Evolutionary conservation across 2,329 filamentous ascomycete species (phyloP), one percentile per base, ranked within the genome.

Genomic region (Pleomassaria siparia): DNA sequence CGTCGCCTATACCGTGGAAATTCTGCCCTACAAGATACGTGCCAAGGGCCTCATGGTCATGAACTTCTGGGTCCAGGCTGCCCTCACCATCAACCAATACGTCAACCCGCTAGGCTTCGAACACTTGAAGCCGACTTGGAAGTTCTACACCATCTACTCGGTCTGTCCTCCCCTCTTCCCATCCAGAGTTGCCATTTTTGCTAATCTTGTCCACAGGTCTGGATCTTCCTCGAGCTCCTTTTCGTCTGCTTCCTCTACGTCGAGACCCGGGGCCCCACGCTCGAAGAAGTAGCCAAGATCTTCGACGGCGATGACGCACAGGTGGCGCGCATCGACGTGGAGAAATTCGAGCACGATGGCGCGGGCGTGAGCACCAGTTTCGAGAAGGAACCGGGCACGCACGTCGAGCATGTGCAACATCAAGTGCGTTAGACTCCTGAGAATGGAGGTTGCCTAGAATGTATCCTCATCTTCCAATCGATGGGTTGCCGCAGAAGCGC

Each of bases 201-300:
- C 57, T 63, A 39, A 62, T 25, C 21, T 12, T 9, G 16, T 13
- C 13, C 5, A 15, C 25, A 69, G 56, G 66, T 82, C 46, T 86
- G 83, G 83, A 80, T 85, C 62, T 72, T 78, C 39, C 66, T 78
- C 60, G 81, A 86, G 67, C 71, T 85, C 37, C 51, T 80, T 39
- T 84, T 86, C 56, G 82, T 86, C 28, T 85, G 78, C 69, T 83
- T 83, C 73, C 79, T 86, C 66, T 86, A 84, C 64, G 78, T 86
- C 46, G 86, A 89, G 73, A 89, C 86, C 15, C 83, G 82, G 60
- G 85, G 85, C 3, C 83, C 84, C 0, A 88, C 85, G 2, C 81
- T 89, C 1, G 86, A 88, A 64, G 84, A 87, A 64, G 79, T 87
- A 52, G 82, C 85, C 39, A 80, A 81, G 59, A 86, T 88, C 64